Base-by-base conservation (phyloP, 495 filamentous ascomycete genomes). In the Daldinia vernicosa region DNA sequence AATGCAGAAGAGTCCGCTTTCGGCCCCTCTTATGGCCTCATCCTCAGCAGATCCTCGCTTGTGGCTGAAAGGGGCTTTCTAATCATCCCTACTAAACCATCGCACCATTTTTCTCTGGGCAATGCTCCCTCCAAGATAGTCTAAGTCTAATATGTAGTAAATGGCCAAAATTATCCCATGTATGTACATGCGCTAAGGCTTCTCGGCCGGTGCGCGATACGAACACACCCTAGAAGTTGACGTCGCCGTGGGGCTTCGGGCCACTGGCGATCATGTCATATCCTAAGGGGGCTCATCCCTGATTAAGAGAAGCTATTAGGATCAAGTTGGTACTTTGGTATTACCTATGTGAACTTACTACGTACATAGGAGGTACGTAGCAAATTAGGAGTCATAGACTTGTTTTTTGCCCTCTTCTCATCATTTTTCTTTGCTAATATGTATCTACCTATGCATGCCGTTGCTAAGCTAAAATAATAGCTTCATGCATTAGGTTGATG, bases 261-360 rank as follows among this genome's bases (percentile, higher is more conserved):
- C 60, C 61, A 54, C 55, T 66, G 61, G 51, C 57, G 65, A 73
- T 69, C 70, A 61, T 73, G 61, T 66, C 62, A 43, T 66, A 66
- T 53, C 26, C 40, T 54, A 47, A 58, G 33, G 57, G 57, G 65
- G 55, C 28, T 17, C 19, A 73, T 73, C 70, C 70, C 61, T 73
- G 66, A 53, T 33, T 32, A 1, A 56, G 43, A 61, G 40, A 40
- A 6, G 40, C 40, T 45, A 45, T 67, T 57, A 67, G 60, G n/a
- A 37, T 26, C 17, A 64, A 66, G 59, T 63, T 4, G 5, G 37
- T 40, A 40, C 37, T 40, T 40, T 40, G 14, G 17, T 47, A 64
- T 50, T 51, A n/a, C n/a, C n/a, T n/a, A 27, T 28, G 33, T 35
- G 26, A 43, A 37, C 43, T 52, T 37, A 3, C 55, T 30, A 53